Conservation (phyloP, 495 filamentous ascomycete genomes). For the Penicillium antarcticum region DNA sequence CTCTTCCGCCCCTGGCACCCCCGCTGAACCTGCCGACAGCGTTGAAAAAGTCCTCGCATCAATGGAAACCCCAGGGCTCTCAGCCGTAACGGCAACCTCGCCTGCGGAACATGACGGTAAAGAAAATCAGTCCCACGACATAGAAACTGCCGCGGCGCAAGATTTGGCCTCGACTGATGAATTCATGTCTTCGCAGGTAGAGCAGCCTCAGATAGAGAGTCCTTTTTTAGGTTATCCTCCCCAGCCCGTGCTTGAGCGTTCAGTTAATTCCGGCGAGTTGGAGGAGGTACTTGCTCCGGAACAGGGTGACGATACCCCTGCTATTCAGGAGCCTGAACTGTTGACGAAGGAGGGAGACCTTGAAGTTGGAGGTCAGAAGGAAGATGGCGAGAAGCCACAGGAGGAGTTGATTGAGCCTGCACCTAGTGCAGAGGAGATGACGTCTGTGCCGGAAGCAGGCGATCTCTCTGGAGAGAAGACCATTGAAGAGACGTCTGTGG, state of each 20-base stretch:
- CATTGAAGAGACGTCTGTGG: slow-evolving; percentile 1
- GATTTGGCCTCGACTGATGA: slow-evolving; percentile 49
- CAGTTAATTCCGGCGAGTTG: slow-evolving; percentile 19
- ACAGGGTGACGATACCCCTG: slow-evolving; percentile 4
- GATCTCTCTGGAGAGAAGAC: slow-evolving; percentile 6
- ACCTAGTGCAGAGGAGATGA: neutral
- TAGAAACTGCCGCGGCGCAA: slow-evolving; percentile 33
- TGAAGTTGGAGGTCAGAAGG: neutral
- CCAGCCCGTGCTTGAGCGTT: slow-evolving; percentile 34
- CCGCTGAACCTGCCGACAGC: slow-evolving; percentile 11
- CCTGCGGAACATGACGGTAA: slow-evolving; percentile 50
- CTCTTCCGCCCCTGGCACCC: neutral
- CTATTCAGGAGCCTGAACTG: slow-evolving; percentile 4
- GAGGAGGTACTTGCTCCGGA: slow-evolving; percentile 9
- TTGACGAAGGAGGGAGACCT: neutral
- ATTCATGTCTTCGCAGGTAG: slow-evolving; percentile 49
- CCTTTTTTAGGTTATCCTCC: slow-evolving; percentile 35
- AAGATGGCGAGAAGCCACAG: neutral
- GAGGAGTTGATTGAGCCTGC: slow-evolving; percentile 2
- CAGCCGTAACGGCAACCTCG: slow-evolving; percentile 32
- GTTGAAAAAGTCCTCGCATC: slow-evolving; percentile 6
- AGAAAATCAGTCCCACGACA: slow-evolving; percentile 49
- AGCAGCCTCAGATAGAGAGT: slow-evolving; percentile 35
- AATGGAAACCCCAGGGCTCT: slow-evolving; percentile 24
- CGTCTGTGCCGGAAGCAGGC: slow-evolving; percentile 13